These are phyloP conservation scores for Xylaria arbuscula DNA, from an alignment of 2,329 filamentous ascomycete species.

Conservation along the genomic window DNA sequence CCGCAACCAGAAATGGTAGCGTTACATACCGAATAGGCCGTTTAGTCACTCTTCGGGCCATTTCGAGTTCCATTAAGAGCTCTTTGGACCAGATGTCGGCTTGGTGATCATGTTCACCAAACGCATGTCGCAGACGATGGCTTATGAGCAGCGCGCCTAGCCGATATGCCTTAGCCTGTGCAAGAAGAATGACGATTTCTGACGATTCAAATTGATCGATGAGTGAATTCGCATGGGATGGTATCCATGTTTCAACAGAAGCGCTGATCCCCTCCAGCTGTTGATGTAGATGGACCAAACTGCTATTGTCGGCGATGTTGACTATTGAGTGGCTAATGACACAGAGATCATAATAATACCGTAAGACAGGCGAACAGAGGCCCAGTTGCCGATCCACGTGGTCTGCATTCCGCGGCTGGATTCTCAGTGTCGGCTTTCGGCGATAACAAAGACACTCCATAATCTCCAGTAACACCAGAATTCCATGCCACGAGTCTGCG, in stretches of 20 bases:
- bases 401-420: slow-evolving; percentile 25
- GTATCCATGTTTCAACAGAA: slow-evolving; percentile 44
- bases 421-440: slow-evolving; percentile 40
- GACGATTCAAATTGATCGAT: slow-evolving; percentile 39
- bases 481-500: slow-evolving; percentile 39
- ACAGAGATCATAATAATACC: slow-evolving; percentile 47
- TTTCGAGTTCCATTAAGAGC: slow-evolving; percentile 45
- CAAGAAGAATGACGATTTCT: slow-evolving; percentile 45
- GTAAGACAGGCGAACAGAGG: slow-evolving; percentile 45
- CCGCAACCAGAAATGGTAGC: slow-evolving; percentile 46
- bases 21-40: slow-evolving; percentile 44
- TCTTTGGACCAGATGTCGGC: slow-evolving; percentile 47
- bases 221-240: slow-evolving; percentile 39
- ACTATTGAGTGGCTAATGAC: slow-evolving; percentile 42
- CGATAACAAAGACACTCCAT: slow-evolving; percentile 47
- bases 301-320: slow-evolving; percentile 23
- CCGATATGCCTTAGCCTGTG: slow-evolving; percentile 47
- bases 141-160: slow-evolving; percentile 44
- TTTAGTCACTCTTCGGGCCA: slow-evolving; percentile 40
- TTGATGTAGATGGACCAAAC: not conserved
- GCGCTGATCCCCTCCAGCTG: slow-evolving; percentile 38
- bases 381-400: slow-evolving; percentile 43
- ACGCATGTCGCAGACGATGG: slow-evolving; percentile 43
- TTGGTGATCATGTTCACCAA: slow-evolving; percentile 43
- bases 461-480: slow-evolving; percentile 44